phyloP scores from a whole-genome alignment of 1,284 basidiomycete genomes.

The Ceratobasidium theobromae region DNA sequence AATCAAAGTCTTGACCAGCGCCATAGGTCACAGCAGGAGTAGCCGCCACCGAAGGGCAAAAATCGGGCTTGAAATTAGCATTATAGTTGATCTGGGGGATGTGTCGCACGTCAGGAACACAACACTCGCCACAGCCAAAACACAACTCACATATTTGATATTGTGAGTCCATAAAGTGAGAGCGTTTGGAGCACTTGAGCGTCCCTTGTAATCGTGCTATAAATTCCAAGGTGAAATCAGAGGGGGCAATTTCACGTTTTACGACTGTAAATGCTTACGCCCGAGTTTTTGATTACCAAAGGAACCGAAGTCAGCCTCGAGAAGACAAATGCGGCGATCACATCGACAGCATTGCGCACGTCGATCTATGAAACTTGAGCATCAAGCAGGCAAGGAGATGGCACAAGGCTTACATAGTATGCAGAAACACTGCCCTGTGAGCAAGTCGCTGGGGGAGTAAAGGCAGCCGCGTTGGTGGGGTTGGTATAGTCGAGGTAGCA shows the following conservation, averaged over 20 bases:
- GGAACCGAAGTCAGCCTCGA: constrained; percentile 46
- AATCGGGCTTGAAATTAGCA: constrained; percentile 32
- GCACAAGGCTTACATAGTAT: constrained; percentile 3
- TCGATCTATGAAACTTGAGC: constrained; percentile 46
- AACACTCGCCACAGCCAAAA: too few relatives aligned
- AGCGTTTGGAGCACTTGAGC: constrained; percentile 26
- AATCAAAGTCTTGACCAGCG: constrained; percentile 24
- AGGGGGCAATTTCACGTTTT: neutral
- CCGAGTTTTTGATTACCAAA: constrained; percentile 51
- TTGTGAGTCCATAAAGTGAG: constrained; percentile 34
- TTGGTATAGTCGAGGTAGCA: constrained; percentile 30
- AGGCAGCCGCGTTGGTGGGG: constrained; percentile 20
- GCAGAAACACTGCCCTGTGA: constrained; percentile 22
- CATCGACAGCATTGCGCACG: constrained; percentile 46
- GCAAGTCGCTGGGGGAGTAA: constrained; percentile 9
- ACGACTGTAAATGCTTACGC: neutral
- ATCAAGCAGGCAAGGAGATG: neutral
- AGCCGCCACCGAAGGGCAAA: constrained; percentile 26
- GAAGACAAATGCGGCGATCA: constrained; percentile 49
- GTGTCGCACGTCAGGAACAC: too few relatives aligned
- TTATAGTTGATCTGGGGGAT: constrained; percentile 35
- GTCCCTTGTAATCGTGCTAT: constrained; percentile 30
- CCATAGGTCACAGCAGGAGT: constrained; percentile 29
- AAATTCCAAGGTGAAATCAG: neutral
- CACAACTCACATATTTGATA: constrained; percentile 32